Percentiles rank a stretch among this genome's conserved stretches.
Evolutionary conservation across 2,329 filamentous ascomycete genomes (phyloP).

Genomic region (Neonectria magnoliae): DNA sequence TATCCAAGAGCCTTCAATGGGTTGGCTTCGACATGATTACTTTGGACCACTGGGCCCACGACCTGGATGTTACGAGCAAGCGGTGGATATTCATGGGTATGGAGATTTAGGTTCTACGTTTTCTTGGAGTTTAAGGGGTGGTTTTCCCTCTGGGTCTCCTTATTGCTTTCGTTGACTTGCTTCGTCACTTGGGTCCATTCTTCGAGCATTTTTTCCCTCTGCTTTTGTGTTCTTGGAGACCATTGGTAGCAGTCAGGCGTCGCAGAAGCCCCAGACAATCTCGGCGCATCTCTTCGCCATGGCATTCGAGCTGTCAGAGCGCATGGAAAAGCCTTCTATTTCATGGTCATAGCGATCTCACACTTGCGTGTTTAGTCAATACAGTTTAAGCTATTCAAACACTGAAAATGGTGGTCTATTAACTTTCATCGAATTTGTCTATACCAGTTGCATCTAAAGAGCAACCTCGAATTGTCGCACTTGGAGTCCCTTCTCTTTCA

Average conservation of each 20-base stretch:
- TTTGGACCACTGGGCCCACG: constrained; percentile 77
- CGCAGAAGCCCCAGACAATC: constrained; percentile 30
- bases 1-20: constrained; percentile 89
- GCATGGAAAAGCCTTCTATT: constrained; percentile 23
- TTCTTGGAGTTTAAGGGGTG: constrained; percentile 34
- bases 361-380: constrained; percentile 22
- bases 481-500: constrained; percentile 75
- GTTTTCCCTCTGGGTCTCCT: constrained; percentile 35
- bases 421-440: constrained; percentile 9
- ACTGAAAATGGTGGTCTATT: constrained; percentile 5
- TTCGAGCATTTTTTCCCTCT: constrained; percentile 13
- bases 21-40: constrained; percentile 89
- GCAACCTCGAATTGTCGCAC: constrained; percentile 81
- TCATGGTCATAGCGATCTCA: constrained; percentile 16
- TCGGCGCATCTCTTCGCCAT: constrained; percentile 28
- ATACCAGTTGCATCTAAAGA: constrained; percentile 18
- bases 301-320: constrained; percentile 31
- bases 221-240: constrained; percentile 27
- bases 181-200: constrained; percentile 30
- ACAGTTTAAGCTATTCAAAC: constrained; percentile 24
- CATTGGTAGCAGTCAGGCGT: constrained; percentile 32
- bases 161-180: constrained; percentile 25
- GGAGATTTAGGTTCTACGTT: constrained; percentile 76
- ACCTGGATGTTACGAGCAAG: constrained; percentile 74
- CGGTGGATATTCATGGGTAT: constrained; percentile 90